phyloP scores from a whole-genome alignment of 2,329 filamentous ascomycete genomes.

The Aspergillus aculeatus region DNA sequence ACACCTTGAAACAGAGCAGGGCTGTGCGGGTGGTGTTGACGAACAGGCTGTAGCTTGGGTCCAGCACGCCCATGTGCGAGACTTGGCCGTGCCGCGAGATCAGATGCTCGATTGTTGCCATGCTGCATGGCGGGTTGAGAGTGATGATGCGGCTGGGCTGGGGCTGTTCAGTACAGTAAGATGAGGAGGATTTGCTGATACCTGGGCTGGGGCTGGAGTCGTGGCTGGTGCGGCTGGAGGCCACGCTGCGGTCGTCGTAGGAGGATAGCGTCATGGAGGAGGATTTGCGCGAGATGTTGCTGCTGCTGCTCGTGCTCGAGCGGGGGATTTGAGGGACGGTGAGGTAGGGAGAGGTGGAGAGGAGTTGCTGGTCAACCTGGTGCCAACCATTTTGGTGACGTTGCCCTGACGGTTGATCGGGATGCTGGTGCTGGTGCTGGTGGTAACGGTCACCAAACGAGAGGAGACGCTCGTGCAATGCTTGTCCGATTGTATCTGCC shows the following conservation, averaged over 20 bases:
- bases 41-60: slow-evolving; percentile 43
- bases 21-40: slow-evolving; percentile 36
- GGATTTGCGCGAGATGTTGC: background rate
- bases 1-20: slow-evolving; percentile 41
- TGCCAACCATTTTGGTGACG: background rate
- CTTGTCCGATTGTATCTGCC: background rate
- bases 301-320: background rate
- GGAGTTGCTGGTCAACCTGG: background rate
- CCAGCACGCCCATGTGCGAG: slow-evolving; percentile 47
- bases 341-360: background rate
- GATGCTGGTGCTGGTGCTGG: background rate
- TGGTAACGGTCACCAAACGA: background rate
- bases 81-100: slow-evolving; percentile 37
- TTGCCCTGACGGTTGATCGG: background rate
- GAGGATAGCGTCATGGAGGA: background rate
- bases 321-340: background rate
- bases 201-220: background rate
- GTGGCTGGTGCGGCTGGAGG: slow-evolving; percentile 7
- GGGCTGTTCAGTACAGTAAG: too few species aligned
- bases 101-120: slow-evolving; percentile 15
- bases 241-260: background rate
- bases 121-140: background rate
- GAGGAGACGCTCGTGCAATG: slow-evolving; percentile 1
- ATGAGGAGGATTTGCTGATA: background rate
- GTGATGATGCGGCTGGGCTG: background rate